Conservation (phyloP, 306 rosid species). For the Coriaria nepalensis region DNA sequence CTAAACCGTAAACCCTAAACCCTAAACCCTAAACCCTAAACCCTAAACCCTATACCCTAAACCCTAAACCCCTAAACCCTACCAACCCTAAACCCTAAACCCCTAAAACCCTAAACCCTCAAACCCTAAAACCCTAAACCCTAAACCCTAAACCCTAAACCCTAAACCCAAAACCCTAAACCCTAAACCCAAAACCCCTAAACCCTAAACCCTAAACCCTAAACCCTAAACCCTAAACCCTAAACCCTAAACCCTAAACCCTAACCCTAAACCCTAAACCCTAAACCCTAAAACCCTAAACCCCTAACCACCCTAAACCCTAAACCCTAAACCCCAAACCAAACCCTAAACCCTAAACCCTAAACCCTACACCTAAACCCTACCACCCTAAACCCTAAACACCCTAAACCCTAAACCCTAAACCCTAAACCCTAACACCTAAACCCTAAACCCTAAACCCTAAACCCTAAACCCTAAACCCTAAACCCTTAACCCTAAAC, state of each 20-base stretch:
- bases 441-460: slow-evolving; percentile 2
- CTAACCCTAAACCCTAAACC: slow-evolving; percentile 8
- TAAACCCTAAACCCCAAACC: slow-evolving; percentile 6
- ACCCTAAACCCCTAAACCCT: slow-evolving; percentile 6
- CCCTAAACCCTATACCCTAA: slow-evolving; percentile 1
- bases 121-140: slow-evolving; percentile 12
- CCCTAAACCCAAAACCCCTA: slow-evolving; percentile 12
- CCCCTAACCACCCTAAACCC: too few species aligned
- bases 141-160: slow-evolving; percentile 5
- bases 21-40: slow-evolving; percentile 11
- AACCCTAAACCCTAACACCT: slow-evolving; percentile 9
- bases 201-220: slow-evolving; percentile 11
- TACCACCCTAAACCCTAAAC: slow-evolving; percentile 2
- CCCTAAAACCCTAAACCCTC: slow-evolving; percentile 11
- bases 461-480: too few species aligned
- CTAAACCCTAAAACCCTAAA: not conserved
- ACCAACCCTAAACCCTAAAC: slow-evolving; percentile 6
- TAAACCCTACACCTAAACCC: slow-evolving; percentile 8
- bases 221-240: slow-evolving; percentile 11
- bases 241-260: slow-evolving; percentile 8
- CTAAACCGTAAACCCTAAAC: not conserved
- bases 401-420: slow-evolving; percentile 4
- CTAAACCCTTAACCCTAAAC: too few species aligned
- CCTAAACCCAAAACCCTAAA: slow-evolving; percentile 11
- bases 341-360: slow-evolving; percentile 12